Conservation (phyloP, 805 yeast species). For the Saccharomyces eubayanus region DNA sequence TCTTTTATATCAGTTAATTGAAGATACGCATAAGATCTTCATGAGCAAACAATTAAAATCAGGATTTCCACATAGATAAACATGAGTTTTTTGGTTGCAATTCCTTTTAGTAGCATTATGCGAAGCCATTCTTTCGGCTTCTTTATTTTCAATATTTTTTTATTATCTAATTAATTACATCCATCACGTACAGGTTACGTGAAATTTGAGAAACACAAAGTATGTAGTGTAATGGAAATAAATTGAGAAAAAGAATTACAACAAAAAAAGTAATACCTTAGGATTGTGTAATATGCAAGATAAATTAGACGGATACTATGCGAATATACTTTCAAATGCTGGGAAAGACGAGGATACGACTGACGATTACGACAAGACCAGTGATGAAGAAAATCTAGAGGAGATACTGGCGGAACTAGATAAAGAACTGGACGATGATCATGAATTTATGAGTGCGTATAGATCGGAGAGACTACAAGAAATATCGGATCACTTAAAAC, state of each 20-base stretch:
- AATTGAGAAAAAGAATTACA: neutral
- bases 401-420: slow-evolving; percentile 43
- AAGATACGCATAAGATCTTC: neutral
- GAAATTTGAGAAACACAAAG: neutral
- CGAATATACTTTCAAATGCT: neutral
- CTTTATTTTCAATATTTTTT: neutral
- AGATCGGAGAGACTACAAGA: slow-evolving; percentile 60
- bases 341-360: neutral
- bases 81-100: neutral
- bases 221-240: neutral
- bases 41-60: neutral
- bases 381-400: slow-evolving; percentile 30
- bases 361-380: slow-evolving; percentile 1
- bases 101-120: neutral
- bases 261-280: neutral
- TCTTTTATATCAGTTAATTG: neutral
- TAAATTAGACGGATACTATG: neutral
- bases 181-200: too few species aligned
- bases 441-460: slow-evolving; percentile 42
- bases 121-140: neutral
- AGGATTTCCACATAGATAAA: neutral
- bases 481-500: slow-evolving; percentile 37
- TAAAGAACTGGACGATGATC: slow-evolving; percentile 36
- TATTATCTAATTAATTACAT: neutral
- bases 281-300: neutral